Conservation (phyloP, 208 protist genomes). For the Trypanosoma platydactyli region DNA sequence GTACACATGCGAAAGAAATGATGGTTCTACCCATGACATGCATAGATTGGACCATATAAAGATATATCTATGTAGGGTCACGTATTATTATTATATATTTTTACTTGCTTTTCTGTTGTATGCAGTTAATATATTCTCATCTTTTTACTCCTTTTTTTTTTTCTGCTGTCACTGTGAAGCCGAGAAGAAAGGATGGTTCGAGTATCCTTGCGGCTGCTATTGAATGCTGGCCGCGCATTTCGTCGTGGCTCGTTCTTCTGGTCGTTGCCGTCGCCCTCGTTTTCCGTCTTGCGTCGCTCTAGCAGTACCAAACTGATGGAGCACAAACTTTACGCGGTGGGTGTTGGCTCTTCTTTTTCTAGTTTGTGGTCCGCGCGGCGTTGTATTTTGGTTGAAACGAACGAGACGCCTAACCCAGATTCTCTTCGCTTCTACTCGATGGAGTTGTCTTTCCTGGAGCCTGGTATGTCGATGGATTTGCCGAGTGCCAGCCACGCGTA, state of each 20-base stretch:
- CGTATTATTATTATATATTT: neutral
- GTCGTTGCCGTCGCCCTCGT: neutral
- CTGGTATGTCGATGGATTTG: conserved; percentile 76
- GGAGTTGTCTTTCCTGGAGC: conserved; percentile 81
- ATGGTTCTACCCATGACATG: no score
- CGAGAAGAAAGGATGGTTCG: neutral
- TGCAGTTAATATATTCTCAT: conserved; percentile 15
- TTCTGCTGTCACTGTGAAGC: neutral
- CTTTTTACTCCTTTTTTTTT: conserved; percentile 11
- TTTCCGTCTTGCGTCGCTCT: conserved; percentile 2
- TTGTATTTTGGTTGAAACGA: conserved; percentile 72
- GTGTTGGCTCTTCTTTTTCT: neutral
- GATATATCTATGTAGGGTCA: conserved; percentile 11
- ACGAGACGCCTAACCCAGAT: conserved; percentile 83
- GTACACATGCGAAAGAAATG: conserved; percentile 7
- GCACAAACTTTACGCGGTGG: neutral
- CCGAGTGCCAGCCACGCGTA: conserved; percentile 59
- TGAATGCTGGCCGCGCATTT: neutral
- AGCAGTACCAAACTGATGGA: neutral
- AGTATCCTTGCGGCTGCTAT: neutral
- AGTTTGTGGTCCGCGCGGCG: conserved; percentile 21
- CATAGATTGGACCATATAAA: no score
- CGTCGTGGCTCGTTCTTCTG: neutral
- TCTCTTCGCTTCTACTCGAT: conserved; percentile 88
- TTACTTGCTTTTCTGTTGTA: conserved; percentile 30